Evolutionary conservation across 441 rosid species (phyloP).

Genomic region (Populus tomentosa): DNA sequence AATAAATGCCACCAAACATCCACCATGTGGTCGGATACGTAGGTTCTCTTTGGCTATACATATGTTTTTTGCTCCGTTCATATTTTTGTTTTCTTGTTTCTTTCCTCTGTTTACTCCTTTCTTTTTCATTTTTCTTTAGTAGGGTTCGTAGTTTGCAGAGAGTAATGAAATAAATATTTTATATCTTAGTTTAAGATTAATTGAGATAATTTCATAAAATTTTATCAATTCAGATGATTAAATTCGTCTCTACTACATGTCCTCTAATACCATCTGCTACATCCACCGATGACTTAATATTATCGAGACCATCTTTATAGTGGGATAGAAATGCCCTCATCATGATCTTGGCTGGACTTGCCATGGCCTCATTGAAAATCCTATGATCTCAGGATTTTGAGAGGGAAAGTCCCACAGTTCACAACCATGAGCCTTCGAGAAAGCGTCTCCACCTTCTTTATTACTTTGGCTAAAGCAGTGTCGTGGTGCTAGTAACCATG

Average conservation of each 20-base stretch:
- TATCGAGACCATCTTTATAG: conserved; percentile 28
- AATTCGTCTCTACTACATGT: conserved; percentile 13
- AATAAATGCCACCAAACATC: neutral
- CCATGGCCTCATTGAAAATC: conserved; percentile 35
- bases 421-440: conserved; percentile 36
- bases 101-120: neutral
- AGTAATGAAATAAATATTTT: neutral
- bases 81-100: too few relatives aligned
- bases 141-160: neutral
- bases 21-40: neutral
- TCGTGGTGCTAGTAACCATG: conserved; percentile 23
- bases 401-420: conserved; percentile 38
- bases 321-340: conserved; percentile 13
- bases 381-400: conserved; percentile 20
- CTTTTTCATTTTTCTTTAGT: too few relatives aligned
- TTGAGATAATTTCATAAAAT: too few relatives aligned
- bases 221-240: too few relatives aligned
- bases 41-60: neutral
- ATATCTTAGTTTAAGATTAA: neutral
- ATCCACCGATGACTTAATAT: conserved; percentile 30
- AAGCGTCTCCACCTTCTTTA: conserved; percentile 35
- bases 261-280: conserved; percentile 44
- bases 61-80: neutral
- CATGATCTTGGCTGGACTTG: conserved; percentile 17
- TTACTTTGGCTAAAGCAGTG: conserved; percentile 27